Percentiles rank a stretch among this genome's conserved stretches.
Evolutionary conservation across 2,329 filamentous ascomycete species (phyloP).

Genomic region (Dothistroma pini): DNA sequence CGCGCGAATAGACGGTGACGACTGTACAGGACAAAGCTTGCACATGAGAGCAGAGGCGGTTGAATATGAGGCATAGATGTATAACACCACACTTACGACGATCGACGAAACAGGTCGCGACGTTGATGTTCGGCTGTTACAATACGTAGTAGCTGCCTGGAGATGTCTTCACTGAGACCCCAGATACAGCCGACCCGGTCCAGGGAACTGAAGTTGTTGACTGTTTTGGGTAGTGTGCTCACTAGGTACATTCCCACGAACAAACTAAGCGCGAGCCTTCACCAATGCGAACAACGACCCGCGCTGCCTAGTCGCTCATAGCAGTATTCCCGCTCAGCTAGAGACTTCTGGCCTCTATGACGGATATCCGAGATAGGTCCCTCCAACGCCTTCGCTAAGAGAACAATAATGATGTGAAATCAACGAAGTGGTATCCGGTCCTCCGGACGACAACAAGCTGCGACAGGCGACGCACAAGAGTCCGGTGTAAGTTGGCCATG

Average conservation of each 20-base stretch:
- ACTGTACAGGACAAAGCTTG: constrained; percentile 4
- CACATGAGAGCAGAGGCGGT: background rate
- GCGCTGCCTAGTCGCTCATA: background rate
- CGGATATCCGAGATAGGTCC: background rate
- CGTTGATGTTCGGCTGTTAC: background rate
- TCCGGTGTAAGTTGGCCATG: constrained; percentile 10
- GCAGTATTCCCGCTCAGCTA: background rate
- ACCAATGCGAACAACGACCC: background rate
- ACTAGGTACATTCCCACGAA: background rate
- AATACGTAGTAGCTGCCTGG: background rate
- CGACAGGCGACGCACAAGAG: background rate
- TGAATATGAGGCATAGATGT: background rate
- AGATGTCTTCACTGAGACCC: background rate
- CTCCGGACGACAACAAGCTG: background rate
- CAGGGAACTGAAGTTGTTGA: background rate
- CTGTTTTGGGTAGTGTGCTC: background rate
- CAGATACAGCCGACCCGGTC: background rate
- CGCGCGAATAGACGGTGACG: background rate
- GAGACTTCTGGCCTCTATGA: background rate
- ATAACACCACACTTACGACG: background rate
- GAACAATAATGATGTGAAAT: background rate
- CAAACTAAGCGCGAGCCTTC: background rate
- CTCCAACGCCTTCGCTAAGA: background rate
- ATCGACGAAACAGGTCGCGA: background rate
- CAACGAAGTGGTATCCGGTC: background rate